Evolutionary conservation across 2,329 filamentous ascomycete species (phyloP), one percentile per base, ranked within the genome.

Genomic region (Fusarium sp.): DNA sequence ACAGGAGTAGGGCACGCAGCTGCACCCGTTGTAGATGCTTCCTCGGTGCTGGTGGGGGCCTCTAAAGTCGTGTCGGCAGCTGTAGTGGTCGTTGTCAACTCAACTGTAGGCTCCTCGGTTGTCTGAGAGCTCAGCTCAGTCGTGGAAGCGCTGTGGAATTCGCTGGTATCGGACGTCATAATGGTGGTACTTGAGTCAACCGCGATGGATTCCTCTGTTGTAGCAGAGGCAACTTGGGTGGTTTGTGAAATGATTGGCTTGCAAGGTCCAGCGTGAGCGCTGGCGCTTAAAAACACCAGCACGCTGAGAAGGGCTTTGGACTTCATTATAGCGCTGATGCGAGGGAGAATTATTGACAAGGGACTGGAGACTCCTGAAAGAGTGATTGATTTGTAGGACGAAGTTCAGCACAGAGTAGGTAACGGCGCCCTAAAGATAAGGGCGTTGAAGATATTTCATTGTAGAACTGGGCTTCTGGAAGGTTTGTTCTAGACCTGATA

Each of bases 201-300:
- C 0, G 41, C 16, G 4, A 48, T 63, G 5, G 60, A 39, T 3
- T 57, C 3, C 10, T 39, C 50, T 0, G 37, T 31, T 9, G 58
- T 44, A 2, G 30, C 43, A 2, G 58, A 63, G 1, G 25, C 23
- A 6, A 31, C 23, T 6, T 48, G 42, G 0, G 58, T 39, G 10
- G 6, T 4, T 11, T 63, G 43, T 4, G 28, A 62, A 8, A 30
- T 63, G 1, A 44, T 16, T n/a, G 60, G 58, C 30, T 63, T 57
- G 16, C 58, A 63, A 7, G 61, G 61, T 7, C 61, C 49, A 23
- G 61, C 50, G 5, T 26, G n/a, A 16, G 49, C 50, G 2, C 43
- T 59, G 30, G 54, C 9, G 11, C n/a, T 6, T 4, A 63, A 18
- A 6, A 25, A 63, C n/a, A 9, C 34, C 10, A 63, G 14, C 19